Evolutionary conservation across 441 rosid species (phyloP).

Genomic region (Geranium incanum): DNA sequence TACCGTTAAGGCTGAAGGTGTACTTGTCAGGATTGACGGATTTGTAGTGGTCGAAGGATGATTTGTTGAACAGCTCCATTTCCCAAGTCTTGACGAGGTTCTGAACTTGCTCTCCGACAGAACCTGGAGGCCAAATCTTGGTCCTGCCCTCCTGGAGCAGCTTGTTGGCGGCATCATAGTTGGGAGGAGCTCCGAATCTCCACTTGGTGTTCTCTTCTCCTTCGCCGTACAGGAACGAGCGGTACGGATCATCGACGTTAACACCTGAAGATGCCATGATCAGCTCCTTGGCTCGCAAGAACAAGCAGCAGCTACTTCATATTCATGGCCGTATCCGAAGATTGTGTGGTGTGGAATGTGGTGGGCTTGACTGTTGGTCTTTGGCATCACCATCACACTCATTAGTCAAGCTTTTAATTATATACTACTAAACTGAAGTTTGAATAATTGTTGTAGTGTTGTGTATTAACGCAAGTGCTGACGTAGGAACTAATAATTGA

Average conservation of each 20-base stretch:
- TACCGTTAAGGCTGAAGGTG: conserved; percentile 47
- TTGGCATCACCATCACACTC: not conserved
- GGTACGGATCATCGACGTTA: conserved; percentile 34
- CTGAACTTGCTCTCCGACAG: conserved; percentile 54
- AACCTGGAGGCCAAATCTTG: conserved; percentile 57
- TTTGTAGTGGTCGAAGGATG: conserved; percentile 32
- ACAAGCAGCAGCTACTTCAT: too few species aligned
- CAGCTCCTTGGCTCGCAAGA: not conserved
- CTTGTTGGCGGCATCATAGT: conserved; percentile 41
- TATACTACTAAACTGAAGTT: too few species aligned
- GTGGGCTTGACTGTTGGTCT: not conserved
- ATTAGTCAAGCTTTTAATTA: not conserved
- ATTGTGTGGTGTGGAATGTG: not conserved
- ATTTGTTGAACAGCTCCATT: conserved; percentile 54
- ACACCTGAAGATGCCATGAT: conserved; percentile 29
- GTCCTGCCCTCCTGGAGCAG: conserved; percentile 55
- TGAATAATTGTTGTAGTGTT: not conserved
- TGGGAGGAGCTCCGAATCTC: conserved; percentile 42
- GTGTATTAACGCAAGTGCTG: not conserved
- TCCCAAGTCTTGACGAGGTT: conserved; percentile 61
- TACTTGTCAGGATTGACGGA: conserved; percentile 30
- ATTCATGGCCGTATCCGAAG: not conserved
- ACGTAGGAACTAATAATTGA: not conserved
- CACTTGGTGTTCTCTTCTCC: conserved; percentile 45
- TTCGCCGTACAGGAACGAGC: conserved; percentile 36